These are phyloP conservation scores for Camellia sinensis DNA, from an alignment of 148 eudicot genomes.

Conservation along the genomic window DNA sequence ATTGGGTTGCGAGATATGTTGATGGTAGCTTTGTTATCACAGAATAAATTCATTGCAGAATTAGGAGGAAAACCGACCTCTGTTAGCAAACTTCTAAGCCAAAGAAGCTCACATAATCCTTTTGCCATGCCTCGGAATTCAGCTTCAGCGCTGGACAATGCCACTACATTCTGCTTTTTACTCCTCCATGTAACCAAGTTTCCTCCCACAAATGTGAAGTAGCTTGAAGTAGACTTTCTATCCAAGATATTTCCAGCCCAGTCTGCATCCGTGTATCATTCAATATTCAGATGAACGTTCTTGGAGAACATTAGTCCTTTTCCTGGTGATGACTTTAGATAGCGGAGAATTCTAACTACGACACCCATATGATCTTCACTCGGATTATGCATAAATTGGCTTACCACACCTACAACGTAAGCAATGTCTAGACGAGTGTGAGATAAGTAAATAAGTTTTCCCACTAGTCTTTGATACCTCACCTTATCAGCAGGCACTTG, in stretches of 20 bases:
- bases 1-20: background rate
- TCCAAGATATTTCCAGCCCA: background rate
- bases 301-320: constrained; percentile 6
- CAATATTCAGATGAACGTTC: background rate
- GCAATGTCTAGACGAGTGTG: constrained; percentile 5
- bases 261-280: background rate
- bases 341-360: background rate
- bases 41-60: background rate
- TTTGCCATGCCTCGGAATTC: constrained; percentile 10
- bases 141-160: background rate
- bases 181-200: background rate
- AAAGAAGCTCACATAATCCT: background rate
- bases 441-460: background rate
- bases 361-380: constrained; percentile 1
- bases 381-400: background rate
- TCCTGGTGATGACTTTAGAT: background rate
- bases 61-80: background rate
- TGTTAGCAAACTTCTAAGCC: background rate
- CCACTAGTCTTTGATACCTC: background rate
- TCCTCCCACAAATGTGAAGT: background rate
- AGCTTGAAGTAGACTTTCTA: background rate
- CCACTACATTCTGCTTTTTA: constrained; percentile 1
- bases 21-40: background rate
- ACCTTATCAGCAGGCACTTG: background rate
- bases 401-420: background rate